Percentiles rank a stretch among this genome's conserved stretches.
These are phyloP conservation scores for Toxicodendron radicans DNA, from an alignment of 345 rosid species.

Conservation along the genomic window DNA sequence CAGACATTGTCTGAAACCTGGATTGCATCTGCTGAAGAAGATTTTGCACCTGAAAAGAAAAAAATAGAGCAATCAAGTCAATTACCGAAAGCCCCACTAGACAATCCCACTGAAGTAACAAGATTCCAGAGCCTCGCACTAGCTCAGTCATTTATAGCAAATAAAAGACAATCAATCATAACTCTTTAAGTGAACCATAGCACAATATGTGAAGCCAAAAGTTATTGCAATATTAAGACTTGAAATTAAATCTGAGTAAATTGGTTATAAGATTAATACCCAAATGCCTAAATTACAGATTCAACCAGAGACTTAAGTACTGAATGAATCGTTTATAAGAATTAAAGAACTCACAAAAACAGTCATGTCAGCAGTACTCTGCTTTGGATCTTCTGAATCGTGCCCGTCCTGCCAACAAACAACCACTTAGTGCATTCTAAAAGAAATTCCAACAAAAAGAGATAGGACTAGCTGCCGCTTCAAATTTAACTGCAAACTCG, in stretches of 20 bases:
- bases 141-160: neutral
- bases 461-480: neutral
- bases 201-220: neutral
- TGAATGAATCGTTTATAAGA: neutral
- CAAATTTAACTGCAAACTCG: neutral
- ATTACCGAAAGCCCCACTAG: neutral
- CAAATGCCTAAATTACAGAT: neutral
- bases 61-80: slow-evolving; percentile 16
- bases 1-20: slow-evolving; percentile 81
- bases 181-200: neutral
- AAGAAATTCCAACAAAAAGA: neutral
- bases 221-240: neutral
- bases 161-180: neutral
- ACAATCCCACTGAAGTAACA: neutral
- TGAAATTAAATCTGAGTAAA: neutral
- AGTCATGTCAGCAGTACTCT: slow-evolving; percentile 67
- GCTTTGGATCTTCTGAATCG: slow-evolving; percentile 70
- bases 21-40: slow-evolving; percentile 80
- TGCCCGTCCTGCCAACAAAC: slow-evolving; percentile 62
- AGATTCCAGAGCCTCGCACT: neutral
- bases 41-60: slow-evolving; percentile 60
- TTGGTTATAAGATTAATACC: neutral
- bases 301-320: neutral
- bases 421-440: neutral
- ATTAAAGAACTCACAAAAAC: slow-evolving; percentile 52